phyloP scores from a whole-genome alignment of 192 early-diverging fungal species.

The Diversispora epigaea region DNA sequence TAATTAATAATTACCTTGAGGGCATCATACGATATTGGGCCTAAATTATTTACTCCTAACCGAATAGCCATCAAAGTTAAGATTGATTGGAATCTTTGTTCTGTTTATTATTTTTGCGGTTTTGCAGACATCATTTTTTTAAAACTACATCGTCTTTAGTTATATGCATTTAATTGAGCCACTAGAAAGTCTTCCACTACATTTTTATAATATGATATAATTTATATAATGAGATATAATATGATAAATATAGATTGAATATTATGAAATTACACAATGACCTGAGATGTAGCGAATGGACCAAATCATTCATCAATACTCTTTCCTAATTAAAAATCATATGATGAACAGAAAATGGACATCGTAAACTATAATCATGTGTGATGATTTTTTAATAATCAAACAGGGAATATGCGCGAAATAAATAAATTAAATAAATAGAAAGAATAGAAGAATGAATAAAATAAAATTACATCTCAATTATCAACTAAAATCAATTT shows the following conservation, averaged over 20 bases:
- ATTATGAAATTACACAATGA: no score
- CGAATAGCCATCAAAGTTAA: conserved; percentile 85
- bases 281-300: conserved; percentile 81
- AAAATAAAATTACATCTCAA: neutral
- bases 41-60: conserved; percentile 87
- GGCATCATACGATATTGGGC: conserved; percentile 77
- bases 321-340: conserved; percentile 83
- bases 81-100: conserved; percentile 53
- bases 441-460: neutral
- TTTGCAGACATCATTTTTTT: conserved; percentile 67
- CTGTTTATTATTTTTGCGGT: conserved; percentile 43
- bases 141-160: conserved; percentile 82
- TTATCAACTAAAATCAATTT: neutral
- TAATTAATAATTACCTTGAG: conserved; percentile 66
- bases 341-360: conserved; percentile 89
- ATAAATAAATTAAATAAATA: neutral
- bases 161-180: conserved; percentile 65
- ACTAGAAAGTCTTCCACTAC: conserved; percentile 58
- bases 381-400: conserved; percentile 51
- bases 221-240: neutral
- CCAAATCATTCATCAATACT: conserved; percentile 98
- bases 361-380: conserved; percentile 74
- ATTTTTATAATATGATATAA: neutral
- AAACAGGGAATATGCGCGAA: neutral
- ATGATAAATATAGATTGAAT: no score